Conservation (phyloP, 1,139 yeast genomes). For the Meyerozyma smithsonii region DNA sequence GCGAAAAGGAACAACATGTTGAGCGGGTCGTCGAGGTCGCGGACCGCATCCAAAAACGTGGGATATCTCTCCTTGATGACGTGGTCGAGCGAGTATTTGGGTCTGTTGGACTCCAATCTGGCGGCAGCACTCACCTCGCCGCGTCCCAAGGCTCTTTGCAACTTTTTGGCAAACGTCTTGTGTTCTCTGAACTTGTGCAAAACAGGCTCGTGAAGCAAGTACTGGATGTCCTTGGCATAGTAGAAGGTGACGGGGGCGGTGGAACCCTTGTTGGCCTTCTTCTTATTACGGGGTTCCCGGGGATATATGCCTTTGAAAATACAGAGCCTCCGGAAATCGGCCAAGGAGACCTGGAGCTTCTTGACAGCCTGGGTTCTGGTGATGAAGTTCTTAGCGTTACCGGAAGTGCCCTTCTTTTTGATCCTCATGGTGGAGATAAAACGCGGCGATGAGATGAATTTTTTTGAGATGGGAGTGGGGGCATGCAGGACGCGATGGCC, state of each 20-base stretch:
- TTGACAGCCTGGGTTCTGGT: constrained; percentile 95
- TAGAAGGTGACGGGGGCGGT: constrained; percentile 95
- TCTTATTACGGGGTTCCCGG: constrained; percentile 92
- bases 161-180: constrained; percentile 87
- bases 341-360: constrained; percentile 86
- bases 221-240: constrained; percentile 90
- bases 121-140: constrained; percentile 91
- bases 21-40: constrained; percentile 93
- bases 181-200: constrained; percentile 90
- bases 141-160: constrained; percentile 85
- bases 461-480: constrained; percentile 1
- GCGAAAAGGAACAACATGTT: constrained; percentile 93
- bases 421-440: constrained; percentile 25
- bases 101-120: constrained; percentile 74
- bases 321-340: constrained; percentile 97
- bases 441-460: constrained; percentile 3
- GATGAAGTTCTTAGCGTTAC: constrained; percentile 89
- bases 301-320: constrained; percentile 96
- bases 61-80: constrained; percentile 95
- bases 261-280: constrained; percentile 95
- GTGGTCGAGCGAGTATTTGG: constrained; percentile 82
- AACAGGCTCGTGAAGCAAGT: constrained; percentile 92
- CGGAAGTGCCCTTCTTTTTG: constrained; percentile 79
- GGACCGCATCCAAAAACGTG: constrained; percentile 82
- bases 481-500: neutral